These are phyloP conservation scores for Stramenopiles sp. DNA, from an alignment of 352 stramenopile species.

Conservation along the genomic window DNA sequence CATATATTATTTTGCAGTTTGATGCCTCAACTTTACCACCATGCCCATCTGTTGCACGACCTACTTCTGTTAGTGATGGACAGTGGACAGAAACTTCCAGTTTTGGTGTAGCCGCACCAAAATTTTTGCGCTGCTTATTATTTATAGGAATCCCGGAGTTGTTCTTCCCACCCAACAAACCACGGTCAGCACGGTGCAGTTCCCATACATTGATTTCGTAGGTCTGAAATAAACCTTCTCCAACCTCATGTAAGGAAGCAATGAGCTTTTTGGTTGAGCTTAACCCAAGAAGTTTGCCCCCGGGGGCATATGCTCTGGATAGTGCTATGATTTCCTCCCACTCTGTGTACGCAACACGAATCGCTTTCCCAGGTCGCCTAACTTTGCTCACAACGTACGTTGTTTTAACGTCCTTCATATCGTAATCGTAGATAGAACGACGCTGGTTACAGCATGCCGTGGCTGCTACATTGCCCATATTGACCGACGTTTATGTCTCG, in stretches of 20 bases:
- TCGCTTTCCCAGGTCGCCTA: neutral
- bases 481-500: no score
- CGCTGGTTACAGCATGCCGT: neutral
- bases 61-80: neutral
- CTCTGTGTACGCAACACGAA: neutral
- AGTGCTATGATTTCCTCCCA: constrained; percentile 10
- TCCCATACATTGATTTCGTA: constrained; percentile 11
- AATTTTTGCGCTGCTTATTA: neutral
- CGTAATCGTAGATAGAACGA: neutral
- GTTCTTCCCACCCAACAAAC: neutral
- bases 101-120: neutral
- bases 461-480: neutral
- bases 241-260: neutral
- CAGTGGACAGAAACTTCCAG: neutral
- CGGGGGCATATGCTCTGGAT: neutral
- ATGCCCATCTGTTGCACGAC: neutral
- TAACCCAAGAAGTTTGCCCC: neutral
- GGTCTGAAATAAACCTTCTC: neutral
- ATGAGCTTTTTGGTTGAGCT: constrained; percentile 9
- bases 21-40: neutral
- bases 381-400: neutral
- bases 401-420: neutral
- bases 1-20: neutral
- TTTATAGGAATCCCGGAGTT: neutral
- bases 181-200: constrained; percentile 3